Evolutionary conservation across 345 rosid species (phyloP).

Genomic region (Fremontodendron californicum): DNA sequence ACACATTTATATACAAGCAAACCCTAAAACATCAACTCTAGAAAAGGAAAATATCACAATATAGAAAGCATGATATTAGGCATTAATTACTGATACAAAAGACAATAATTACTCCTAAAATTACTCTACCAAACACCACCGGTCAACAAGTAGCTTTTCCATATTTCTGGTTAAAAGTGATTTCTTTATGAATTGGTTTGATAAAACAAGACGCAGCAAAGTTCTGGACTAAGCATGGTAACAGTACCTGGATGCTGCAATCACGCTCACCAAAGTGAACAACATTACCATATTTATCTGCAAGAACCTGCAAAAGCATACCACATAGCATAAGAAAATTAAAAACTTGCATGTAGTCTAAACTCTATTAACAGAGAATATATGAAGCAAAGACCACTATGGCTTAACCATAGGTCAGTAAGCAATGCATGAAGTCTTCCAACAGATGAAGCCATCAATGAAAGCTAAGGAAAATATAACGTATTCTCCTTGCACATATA

Average conservation of each 20-base stretch:
- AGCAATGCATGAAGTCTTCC: not conserved
- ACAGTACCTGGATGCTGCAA: constrained; percentile 94
- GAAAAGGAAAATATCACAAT: too few species aligned
- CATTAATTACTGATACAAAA: too few species aligned
- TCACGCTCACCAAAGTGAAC: constrained; percentile 99
- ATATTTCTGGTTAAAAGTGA: not conserved
- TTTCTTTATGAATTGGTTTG: not conserved
- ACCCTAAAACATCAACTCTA: too few species aligned
- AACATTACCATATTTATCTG: constrained; percentile 93
- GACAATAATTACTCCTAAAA: too few species aligned
- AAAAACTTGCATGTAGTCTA: not conserved
- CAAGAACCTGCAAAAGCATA: constrained; percentile 67
- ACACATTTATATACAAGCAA: too few species aligned
- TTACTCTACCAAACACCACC: too few species aligned
- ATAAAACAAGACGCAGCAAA: not conserved
- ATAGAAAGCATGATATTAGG: too few species aligned
- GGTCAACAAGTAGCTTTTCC: not conserved
- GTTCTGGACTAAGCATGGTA: not conserved
- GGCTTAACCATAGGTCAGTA: not conserved
- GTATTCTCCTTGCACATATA: not conserved
- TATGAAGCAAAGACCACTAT: not conserved
- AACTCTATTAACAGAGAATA: not conserved
- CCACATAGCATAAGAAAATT: constrained; percentile 1
- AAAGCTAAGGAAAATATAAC: not conserved
- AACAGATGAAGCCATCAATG: not conserved